phyloP scores from a whole-genome alignment of 306 rosid species.

The Leucaena leucocephala region DNA sequence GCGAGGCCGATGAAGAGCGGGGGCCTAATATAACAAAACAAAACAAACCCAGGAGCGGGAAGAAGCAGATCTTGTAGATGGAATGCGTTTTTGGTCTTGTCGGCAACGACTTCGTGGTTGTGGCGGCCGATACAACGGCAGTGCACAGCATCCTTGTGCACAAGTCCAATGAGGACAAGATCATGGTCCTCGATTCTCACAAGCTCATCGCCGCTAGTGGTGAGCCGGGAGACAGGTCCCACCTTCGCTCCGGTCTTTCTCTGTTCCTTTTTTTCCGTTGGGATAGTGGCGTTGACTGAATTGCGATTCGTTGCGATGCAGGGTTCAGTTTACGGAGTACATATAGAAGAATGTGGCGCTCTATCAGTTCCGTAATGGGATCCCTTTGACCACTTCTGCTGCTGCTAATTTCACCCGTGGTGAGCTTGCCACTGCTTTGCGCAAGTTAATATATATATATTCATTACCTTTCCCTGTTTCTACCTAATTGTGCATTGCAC shows the following conservation, averaged over 20 bases:
- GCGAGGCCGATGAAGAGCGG: too few species aligned
- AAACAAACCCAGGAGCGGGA: neutral
- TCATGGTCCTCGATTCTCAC: constrained; percentile 93
- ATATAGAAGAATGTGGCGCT: constrained; percentile 68
- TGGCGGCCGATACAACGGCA: constrained; percentile 61
- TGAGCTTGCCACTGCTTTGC: constrained; percentile 74
- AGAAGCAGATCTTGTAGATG: constrained; percentile 43
- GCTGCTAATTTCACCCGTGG: constrained; percentile 74
- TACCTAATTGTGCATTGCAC: neutral
- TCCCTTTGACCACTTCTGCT: constrained; percentile 70
- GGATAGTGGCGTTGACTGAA: neutral
- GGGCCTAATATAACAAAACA: too few species aligned
- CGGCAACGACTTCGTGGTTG: constrained; percentile 79
- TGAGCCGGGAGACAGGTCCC: constrained; percentile 85
- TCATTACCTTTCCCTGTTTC: neutral
- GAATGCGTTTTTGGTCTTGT: constrained; percentile 89
- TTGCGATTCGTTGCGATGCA: constrained; percentile 16
- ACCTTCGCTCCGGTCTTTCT: neutral
- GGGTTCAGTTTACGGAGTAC: constrained; percentile 79
- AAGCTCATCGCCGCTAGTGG: constrained; percentile 97
- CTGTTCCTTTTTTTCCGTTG: neutral
- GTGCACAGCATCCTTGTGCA: constrained; percentile 85
- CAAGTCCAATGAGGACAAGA: constrained; percentile 94
- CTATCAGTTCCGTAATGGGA: constrained; percentile 75
- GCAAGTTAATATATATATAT: constrained; percentile 45